These are phyloP conservation scores for Flaveria floridana DNA, from an alignment of 140 eudicot genomes.

Conservation along the genomic window DNA sequence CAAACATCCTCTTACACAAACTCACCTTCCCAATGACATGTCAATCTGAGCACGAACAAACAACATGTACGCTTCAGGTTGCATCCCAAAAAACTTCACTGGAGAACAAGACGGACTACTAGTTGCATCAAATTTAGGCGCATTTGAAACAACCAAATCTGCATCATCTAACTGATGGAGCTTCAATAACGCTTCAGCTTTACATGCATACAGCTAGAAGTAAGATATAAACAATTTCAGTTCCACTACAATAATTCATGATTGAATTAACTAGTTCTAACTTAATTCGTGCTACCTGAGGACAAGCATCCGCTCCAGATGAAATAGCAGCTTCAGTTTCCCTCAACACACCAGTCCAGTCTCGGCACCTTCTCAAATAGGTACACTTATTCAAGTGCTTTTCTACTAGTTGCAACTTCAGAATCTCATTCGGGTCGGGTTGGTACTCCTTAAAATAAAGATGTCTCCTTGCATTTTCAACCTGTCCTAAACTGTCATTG, in stretches of 20 bases:
- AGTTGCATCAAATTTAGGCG: slow-evolving; percentile 46
- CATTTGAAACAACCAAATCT: slow-evolving; percentile 35
- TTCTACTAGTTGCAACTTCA: slow-evolving; percentile 64
- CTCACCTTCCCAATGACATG: slow-evolving; percentile 82
- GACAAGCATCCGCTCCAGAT: slow-evolving; percentile 75
- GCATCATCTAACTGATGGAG: slow-evolving; percentile 67
- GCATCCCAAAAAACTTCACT: slow-evolving; percentile 69
- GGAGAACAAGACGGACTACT: slow-evolving; percentile 40
- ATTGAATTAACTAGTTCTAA: background rate
- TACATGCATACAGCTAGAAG: slow-evolving; percentile 70
- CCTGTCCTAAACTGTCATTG: slow-evolving; percentile 74
- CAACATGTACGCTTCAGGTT: slow-evolving; percentile 58
- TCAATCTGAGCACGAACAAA: slow-evolving; percentile 73
- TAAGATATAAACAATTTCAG: slow-evolving; percentile 32
- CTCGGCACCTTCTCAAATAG: slow-evolving; percentile 57
- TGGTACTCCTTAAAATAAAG: slow-evolving; percentile 52
- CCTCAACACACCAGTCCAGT: slow-evolving; percentile 57
- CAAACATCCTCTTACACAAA: background rate
- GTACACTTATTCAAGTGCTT: slow-evolving; percentile 55
- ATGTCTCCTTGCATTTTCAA: slow-evolving; percentile 76
- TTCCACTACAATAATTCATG: background rate
- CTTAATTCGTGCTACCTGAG: slow-evolving; percentile 52
- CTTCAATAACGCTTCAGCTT: slow-evolving; percentile 86
- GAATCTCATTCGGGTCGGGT: slow-evolving; percentile 58
- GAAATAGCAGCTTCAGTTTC: slow-evolving; percentile 73